Evolutionary conservation across 2,329 filamentous ascomycete species (phyloP), one percentile per base, ranked within the genome.

Genomic region (Cladophialophora psammophila): DNA sequence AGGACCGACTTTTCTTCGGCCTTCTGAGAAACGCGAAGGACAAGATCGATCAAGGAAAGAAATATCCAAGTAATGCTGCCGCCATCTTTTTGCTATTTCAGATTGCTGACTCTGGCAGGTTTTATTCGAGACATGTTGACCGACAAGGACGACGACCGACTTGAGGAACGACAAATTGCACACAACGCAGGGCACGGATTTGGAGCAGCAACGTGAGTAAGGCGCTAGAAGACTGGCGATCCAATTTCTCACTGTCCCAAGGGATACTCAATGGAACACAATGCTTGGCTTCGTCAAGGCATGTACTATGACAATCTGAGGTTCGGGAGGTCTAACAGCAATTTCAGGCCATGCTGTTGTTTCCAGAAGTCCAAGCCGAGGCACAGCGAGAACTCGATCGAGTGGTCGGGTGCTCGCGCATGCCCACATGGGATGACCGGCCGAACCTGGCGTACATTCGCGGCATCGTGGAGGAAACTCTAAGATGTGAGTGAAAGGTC

Each of bases 211-310:
- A 53, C n/a, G 48, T 53, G 31, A 26, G 48, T 26, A 9, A 40
- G 12, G 12, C 35, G 12, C 35, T 40, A n/a, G 38, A 40, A 40
- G 38, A n/a, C 1, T n/a, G 10, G 20, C 10, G 20, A 12, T 15
- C 10, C 15, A 9, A 8, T 13, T 34, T 9, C 54, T 57, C 13
- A 57, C 54, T n/a, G 5, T 9, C 1, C 10, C 26, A 57, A 38
- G 35, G 18, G 54, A 57, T n/a, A 57, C 54, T 4, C 13, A 15
- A 7, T 20, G 20, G 12, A 57, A 57, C n/a, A 57, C 54, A 32
- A 15, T 57, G 35, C 12, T 57, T 20, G 54, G 54, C n/a, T 57
- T 57, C 34, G 20, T 57, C 13, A 57, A 40, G 38, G 38, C n/a
- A n/a, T n/a, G n/a, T n/a, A n/a, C n/a, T n/a, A n/a, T n/a, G n/a